Evolutionary conservation across 345 rosid genomes (phyloP), one percentile per base, ranked within the genome.

Genomic region (Eucalyptus tenuipes): DNA sequence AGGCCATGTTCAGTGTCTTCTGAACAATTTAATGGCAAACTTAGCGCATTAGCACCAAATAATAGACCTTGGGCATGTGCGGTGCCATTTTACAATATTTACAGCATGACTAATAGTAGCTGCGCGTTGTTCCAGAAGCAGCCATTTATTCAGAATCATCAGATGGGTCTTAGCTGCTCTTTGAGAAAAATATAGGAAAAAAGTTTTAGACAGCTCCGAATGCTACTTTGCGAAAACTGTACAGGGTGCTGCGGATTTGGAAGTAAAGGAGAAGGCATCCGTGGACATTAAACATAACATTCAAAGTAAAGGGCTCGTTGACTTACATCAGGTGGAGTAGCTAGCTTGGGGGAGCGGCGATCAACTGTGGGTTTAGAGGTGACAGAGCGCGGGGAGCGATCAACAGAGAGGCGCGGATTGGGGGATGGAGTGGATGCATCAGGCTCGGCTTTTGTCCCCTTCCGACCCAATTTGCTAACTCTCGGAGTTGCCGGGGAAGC

Each of bases 261-360:
- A 71, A 37, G 82, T 37, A 37, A 71, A 71, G 82, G 45, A 71
- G 82, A 5, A 71, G 82, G 82, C 82, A 71, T 71, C 82, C 82
- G 45, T 71, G 45, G 47, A 75, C 82, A 75, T 75, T 37, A 75
- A 75, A 75, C 47, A 75, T 11, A 40, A 37, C 27, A 75, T 40
- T 40, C 47, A 40, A 75, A 37, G 47, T 75, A 75, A 75, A 75
- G 29, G 82, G 24, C 82, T 75, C 13, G 79, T 44, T 49, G 87
- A 92, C 95, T 94, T 91, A 97, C 99, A 84, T 96, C 99, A 15
- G 96, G 94, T 47, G 96, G 93, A 29, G 97, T 91, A 53, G 94
- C 88, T 71, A 94, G 91, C 92, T 95, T 97, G 2, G 96, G 93
- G 22, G 96, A 92, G 66, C 98, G 92, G 82, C 98, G 95, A 66